A percentile compares a stretch with the other conserved stretches of the same genome.
phyloP scores from a whole-genome alignment of 257 asterid species.

The Petunia axillaris region DNA sequence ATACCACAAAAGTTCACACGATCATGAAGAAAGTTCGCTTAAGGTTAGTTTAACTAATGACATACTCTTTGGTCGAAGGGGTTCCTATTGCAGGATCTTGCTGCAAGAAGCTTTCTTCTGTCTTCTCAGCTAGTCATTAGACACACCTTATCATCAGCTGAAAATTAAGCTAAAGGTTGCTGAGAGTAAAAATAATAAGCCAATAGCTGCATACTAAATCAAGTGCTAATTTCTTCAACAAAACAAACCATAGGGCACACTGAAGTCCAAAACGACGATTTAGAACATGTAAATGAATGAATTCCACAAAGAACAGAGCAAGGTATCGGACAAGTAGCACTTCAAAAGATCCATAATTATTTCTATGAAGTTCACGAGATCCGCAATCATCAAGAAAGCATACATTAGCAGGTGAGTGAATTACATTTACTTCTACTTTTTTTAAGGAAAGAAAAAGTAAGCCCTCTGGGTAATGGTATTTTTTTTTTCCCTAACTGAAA shows the following conservation, averaged over 20 bases:
- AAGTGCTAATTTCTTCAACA: not conserved
- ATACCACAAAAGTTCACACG: not conserved
- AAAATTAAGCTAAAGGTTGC: not conserved
- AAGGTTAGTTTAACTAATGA: constrained; percentile 14
- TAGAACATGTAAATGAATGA: not conserved
- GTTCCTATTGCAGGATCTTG: not conserved
- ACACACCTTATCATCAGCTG: not conserved
- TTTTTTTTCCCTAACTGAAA: too few relatives aligned
- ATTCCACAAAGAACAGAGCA: not conserved
- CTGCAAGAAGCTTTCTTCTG: constrained; percentile 14
- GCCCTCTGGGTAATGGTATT: too few relatives aligned
- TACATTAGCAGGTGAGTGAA: not conserved
- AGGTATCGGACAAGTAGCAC: constrained; percentile 3
- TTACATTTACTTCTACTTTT: not conserved
- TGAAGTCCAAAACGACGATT: not conserved
- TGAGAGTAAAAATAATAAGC: not conserved
- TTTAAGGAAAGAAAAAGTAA: not conserved
- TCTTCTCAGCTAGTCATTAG: not conserved
- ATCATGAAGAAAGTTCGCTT: not conserved
- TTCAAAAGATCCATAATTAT: not conserved
- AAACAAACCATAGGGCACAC: not conserved
- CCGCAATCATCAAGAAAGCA: not conserved
- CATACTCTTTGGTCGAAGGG: not conserved
- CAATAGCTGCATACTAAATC: not conserved
- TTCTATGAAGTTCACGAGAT: not conserved